Base-by-base conservation (phyloP, 768 basidiomycete genomes). In the Phaeotremella skinneri region DNA sequence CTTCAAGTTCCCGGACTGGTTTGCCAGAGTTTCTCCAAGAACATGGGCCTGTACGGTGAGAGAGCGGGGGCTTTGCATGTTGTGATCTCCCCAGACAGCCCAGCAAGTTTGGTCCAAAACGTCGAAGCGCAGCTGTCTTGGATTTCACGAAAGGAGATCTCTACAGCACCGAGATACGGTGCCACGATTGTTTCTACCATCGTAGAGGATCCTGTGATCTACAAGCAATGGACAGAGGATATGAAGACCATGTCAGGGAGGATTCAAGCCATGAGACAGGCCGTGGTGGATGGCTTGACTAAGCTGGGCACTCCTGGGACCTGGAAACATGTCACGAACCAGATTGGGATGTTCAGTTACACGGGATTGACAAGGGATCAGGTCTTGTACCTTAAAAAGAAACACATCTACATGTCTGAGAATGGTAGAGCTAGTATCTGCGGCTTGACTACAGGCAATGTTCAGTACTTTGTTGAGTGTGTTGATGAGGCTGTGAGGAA, bases 331-430 rank as follows among this genome's bases (percentile, higher is more conserved):
- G 92, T 98, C 67, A 79, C 85, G 64, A 83, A 83, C 51, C 93
- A 98, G 82, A 96, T 96, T 77, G 93, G 93, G 56, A 96, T 94
- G 93, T 96, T 93, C 82, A 91, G 89, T 85, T 91, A 69, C 58
- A 72, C 73, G 16, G 70, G 70, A 26, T 47, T 75, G 26, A 69
- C 58, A 17, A 61, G 62, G 13, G 42, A 43, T 6, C 71, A 72
- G 55, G 34, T 47, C 2, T 20, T 26, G 21, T 39, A 49, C 3
- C n/a, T 64, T 42, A 48, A 20, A n/a, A 42, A 53, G 17, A 55
- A 64, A 42, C 49, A 53, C 42, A 64, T 64, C 17, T 61, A 64
- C 27, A 55, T 56, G 39, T 26, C 56, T 4, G 54, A 55, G 25
- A 61, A 27, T 32, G 56, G 61, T 4, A 1, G 51, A 57, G 37